Evolutionary conservation across 1,139 yeast genomes (phyloP).

Genomic region (Yamadazyma pseudoaaseri): DNA sequence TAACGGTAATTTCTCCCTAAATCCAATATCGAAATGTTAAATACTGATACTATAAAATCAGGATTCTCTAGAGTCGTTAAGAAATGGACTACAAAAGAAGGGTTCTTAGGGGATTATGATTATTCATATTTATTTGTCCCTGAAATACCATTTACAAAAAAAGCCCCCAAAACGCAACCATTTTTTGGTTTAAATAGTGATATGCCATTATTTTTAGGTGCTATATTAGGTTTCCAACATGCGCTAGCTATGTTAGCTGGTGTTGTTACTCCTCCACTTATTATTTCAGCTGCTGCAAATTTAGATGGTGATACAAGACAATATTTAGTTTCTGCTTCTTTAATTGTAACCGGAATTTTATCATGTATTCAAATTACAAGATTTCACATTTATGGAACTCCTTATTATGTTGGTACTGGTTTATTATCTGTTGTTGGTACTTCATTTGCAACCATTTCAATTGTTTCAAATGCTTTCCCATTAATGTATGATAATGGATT

Average conservation of each 20-base stretch:
- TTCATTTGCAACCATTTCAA: constrained; percentile 82
- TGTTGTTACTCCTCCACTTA: constrained; percentile 79
- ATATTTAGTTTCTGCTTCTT: constrained; percentile 74
- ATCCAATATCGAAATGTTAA: constrained; percentile 5
- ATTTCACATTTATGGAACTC: constrained; percentile 69
- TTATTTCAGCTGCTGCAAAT: constrained; percentile 63
- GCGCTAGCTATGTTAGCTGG: constrained; percentile 90
- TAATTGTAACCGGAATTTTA: constrained; percentile 73
- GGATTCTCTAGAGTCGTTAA: constrained; percentile 24
- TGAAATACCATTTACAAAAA: constrained; percentile 61
- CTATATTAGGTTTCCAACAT: constrained; percentile 82
- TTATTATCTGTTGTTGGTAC: constrained; percentile 86
- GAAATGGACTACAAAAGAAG: constrained; percentile 68
- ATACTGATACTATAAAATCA: constrained; percentile 11
- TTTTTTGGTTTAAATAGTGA: constrained; percentile 78
- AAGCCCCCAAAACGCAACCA: constrained; percentile 59
- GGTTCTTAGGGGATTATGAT: constrained; percentile 80
- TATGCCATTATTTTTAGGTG: constrained; percentile 75
- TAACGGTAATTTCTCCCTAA: background rate
- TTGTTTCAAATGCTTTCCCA: constrained; percentile 73
- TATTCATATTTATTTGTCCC: constrained; percentile 78
- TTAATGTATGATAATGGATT: constrained; percentile 73
- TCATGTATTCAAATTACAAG: constrained; percentile 79
- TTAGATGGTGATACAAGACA: constrained; percentile 50
- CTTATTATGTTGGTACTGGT: constrained; percentile 83